These are phyloP conservation scores for Curvularia sp. DNA, from an alignment of 2,329 filamentous ascomycete genomes.

Conservation along the genomic window DNA sequence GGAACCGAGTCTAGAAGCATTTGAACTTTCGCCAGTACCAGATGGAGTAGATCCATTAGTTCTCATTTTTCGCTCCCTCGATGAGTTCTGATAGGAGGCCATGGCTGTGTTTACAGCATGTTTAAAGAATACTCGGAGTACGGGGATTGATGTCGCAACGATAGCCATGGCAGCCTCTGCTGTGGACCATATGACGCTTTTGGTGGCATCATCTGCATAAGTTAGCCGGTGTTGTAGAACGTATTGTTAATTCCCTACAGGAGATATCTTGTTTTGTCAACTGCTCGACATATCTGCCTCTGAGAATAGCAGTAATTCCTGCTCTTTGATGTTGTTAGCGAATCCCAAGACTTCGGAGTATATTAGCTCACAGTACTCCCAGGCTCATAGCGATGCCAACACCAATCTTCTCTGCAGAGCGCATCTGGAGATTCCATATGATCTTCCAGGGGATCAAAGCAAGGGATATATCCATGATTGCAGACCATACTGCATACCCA, in stretches of 20 bases:
- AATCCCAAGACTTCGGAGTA: neutral
- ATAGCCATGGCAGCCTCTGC: slow-evolving; percentile 13
- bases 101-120: slow-evolving; percentile 3
- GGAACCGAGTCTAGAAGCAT: neutral
- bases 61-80: neutral
- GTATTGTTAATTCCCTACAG: neutral
- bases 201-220: slow-evolving; percentile 9
- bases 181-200: slow-evolving; percentile 12
- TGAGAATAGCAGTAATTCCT: slow-evolving; percentile 5
- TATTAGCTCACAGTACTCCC: slow-evolving; percentile 15
- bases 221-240: neutral
- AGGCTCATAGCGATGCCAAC: slow-evolving; percentile 22
- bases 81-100: neutral
- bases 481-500: slow-evolving; percentile 16
- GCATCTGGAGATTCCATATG: slow-evolving; percentile 20
- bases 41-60: neutral
- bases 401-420: slow-evolving; percentile 20
- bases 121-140: slow-evolving; percentile 15
- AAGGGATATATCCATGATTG: slow-evolving; percentile 21
- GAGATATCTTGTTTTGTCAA: slow-evolving; percentile 6
- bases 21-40: neutral
- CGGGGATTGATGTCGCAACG: slow-evolving; percentile 11
- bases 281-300: slow-evolving; percentile 6
- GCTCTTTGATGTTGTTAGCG: slow-evolving; percentile 4
- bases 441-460: slow-evolving; percentile 20